A percentile compares a stretch with the other conserved stretches of the same genome.
These are phyloP conservation scores for Theileria annulata DNA, from an alignment of 169 alveolate genomes.

Conservation along the genomic window DNA sequence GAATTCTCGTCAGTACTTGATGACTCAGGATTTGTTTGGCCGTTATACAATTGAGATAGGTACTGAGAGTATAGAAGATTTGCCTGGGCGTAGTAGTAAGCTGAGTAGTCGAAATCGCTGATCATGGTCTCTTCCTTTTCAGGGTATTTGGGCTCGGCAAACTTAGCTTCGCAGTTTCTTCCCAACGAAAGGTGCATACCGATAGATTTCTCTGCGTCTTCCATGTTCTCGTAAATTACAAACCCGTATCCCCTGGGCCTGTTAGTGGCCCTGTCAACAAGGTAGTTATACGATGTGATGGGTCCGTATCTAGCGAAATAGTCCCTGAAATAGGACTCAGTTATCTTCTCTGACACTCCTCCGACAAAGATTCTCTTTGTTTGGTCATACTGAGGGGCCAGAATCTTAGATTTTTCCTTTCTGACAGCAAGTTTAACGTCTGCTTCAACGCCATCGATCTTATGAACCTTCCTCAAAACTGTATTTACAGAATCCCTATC, in stretches of 20 bases:
- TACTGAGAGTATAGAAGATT: slow-evolving; percentile 63
- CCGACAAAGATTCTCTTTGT: slow-evolving; percentile 88
- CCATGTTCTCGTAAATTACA: slow-evolving; percentile 80
- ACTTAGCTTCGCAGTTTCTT: slow-evolving; percentile 88
- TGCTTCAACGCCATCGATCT: slow-evolving; percentile 73
- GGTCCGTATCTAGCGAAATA: slow-evolving; percentile 85
- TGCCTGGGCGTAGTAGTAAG: slow-evolving; percentile 68
- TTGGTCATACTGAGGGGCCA: slow-evolving; percentile 74
- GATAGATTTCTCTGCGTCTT: slow-evolving; percentile 82
- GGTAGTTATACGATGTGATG: slow-evolving; percentile 82
- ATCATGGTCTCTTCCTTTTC: slow-evolving; percentile 9
- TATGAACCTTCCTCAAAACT: slow-evolving; percentile 73
- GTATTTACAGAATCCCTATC: slow-evolving; percentile 70
- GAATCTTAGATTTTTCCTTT: slow-evolving; percentile 67
- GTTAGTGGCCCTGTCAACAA: slow-evolving; percentile 82
- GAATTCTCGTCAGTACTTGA: not conserved
- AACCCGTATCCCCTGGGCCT: slow-evolving; percentile 92
- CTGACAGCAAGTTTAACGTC: slow-evolving; percentile 73
- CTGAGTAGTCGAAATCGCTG: slow-evolving; percentile 34
- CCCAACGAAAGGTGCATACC: slow-evolving; percentile 78
- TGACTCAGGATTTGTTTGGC: not conserved
- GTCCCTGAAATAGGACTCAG: slow-evolving; percentile 78
- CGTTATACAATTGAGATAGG: slow-evolving; percentile 59
- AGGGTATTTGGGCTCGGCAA: slow-evolving; percentile 81
- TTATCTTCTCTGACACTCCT: slow-evolving; percentile 81